Percentiles rank a stretch among this genome's conserved stretches.
phyloP scores from a whole-genome alignment of 768 basidiomycete species.

The Hortiboletus campestris region DNA sequence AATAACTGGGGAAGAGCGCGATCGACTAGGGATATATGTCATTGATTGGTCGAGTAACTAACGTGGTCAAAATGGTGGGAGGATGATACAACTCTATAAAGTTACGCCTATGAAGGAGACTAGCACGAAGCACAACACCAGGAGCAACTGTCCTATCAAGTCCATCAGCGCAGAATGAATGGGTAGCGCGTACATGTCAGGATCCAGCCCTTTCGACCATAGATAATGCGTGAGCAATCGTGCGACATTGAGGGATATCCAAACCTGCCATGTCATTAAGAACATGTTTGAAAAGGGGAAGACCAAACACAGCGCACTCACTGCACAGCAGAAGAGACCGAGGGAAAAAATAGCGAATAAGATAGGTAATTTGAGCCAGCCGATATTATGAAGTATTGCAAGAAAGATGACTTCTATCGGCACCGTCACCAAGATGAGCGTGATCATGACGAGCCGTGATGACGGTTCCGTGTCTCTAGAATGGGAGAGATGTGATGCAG shows the following conservation, averaged over 20 bases:
- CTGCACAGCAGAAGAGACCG: conserved; percentile 72
- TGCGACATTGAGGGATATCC: conserved; percentile 67
- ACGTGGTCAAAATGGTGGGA: not conserved
- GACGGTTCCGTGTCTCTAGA: conserved; percentile 30
- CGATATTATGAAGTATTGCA: conserved; percentile 55
- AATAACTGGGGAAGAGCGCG: not conserved
- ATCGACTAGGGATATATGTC: not conserved
- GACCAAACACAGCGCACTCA: conserved; percentile 39
- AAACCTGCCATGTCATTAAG: conserved; percentile 47
- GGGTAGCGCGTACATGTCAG: conserved; percentile 92
- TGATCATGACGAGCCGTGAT: conserved; percentile 56
- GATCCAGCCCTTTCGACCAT: conserved; percentile 77
- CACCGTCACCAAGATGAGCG: conserved; percentile 72
- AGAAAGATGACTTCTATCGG: conserved; percentile 82
- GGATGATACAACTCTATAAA: conserved; percentile 4
- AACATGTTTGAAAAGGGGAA: not conserved
- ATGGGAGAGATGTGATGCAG: conserved; percentile 9
- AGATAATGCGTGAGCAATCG: conserved; percentile 67
- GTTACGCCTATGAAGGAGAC: conserved; percentile 44
- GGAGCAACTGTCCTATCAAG: conserved; percentile 74
- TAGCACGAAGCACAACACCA: conserved; percentile 74
- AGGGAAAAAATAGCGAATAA: conserved; percentile 68
- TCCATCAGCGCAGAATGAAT: conserved; percentile 89
- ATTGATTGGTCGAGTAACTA: not conserved
- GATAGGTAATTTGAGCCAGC: conserved; percentile 75